phyloP scores from a whole-genome alignment of 148 eudicot species.

The Linanthus parryae region DNA sequence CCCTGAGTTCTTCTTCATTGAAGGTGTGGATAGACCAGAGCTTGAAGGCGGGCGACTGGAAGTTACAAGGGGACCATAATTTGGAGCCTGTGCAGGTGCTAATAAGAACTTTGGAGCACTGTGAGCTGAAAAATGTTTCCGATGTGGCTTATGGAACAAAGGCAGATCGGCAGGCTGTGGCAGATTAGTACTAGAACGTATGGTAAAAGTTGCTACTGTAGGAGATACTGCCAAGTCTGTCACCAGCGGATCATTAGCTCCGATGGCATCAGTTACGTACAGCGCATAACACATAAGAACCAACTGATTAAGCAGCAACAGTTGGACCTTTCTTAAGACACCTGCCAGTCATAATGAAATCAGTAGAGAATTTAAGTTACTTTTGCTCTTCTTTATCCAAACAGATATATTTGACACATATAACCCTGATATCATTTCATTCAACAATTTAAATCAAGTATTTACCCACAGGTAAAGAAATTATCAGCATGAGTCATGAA shows the following conservation, averaged over 20 bases:
- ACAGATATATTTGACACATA: too few relatives aligned
- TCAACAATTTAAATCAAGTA: not conserved
- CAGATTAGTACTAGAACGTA: conserved; percentile 17
- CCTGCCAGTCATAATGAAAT: conserved; percentile 29
- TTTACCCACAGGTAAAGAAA: not conserved
- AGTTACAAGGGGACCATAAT: conserved; percentile 29
- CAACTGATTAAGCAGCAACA: conserved; percentile 31
- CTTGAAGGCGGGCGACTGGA: conserved; percentile 44
- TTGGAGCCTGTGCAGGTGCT: conserved; percentile 36
- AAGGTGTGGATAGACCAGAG: conserved; percentile 33
- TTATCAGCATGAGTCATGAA: not conserved
- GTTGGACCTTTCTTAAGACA: conserved; percentile 15
- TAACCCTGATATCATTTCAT: not conserved
- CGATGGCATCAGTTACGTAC: conserved; percentile 22
- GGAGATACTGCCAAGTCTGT: conserved; percentile 23
- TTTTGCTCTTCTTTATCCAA: too few relatives aligned
- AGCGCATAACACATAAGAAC: conserved; percentile 29
- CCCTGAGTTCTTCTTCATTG: conserved; percentile 29
- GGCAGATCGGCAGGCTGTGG: conserved; percentile 22
- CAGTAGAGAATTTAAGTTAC: not conserved
- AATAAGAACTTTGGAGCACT: conserved; percentile 22
- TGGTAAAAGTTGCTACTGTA: conserved; percentile 21
- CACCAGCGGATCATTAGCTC: conserved; percentile 15
- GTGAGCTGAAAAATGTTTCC: conserved; percentile 18
- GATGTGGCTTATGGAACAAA: conserved; percentile 17